phyloP scores from a whole-genome alignment of 352 stramenopile species.

The Phytophthora capsici region DNA sequence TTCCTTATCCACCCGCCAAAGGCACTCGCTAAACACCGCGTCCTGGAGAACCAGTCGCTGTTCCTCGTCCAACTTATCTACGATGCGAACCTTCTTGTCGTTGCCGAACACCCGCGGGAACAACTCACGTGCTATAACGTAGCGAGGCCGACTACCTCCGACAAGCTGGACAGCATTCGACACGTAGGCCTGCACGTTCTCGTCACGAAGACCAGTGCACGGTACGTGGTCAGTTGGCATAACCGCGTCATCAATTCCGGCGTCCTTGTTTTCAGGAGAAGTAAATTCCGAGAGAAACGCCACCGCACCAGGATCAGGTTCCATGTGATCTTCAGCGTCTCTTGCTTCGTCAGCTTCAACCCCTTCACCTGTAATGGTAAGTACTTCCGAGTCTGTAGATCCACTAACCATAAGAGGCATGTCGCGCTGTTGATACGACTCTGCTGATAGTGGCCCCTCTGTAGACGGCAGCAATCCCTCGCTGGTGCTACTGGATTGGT shows the following conservation, averaged over 20 bases:
- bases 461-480: conserved; percentile 19
- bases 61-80: conserved; percentile 55
- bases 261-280: conserved; percentile 9
- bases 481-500: conserved; percentile 7
- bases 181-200: conserved; percentile 72
- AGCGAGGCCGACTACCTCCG: conserved; percentile 76
- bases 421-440: conserved; percentile 3
- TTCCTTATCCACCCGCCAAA: conserved; percentile 83
- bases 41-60: conserved; percentile 71
- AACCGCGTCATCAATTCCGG: conserved; percentile 19
- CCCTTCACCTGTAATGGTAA: conserved; percentile 1
- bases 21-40: conserved; percentile 78
- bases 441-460: conserved; percentile 3
- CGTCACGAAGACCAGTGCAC: conserved; percentile 67
- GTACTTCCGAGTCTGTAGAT: conserved; percentile 1
- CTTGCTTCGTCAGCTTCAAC: conserved; percentile 16
- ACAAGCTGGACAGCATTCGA: conserved; percentile 70
- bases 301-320: conserved; percentile 30
- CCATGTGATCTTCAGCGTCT: conserved; percentile 22
- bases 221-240: conserved; percentile 51
- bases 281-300: conserved; percentile 38
- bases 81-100: conserved; percentile 69
- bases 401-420: not conserved
- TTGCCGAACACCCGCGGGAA: conserved; percentile 68
- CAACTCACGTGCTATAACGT: conserved; percentile 82